Conservation (phyloP, 2,329 filamentous ascomycete species). For the Pleochaeta shiraiana region DNA sequence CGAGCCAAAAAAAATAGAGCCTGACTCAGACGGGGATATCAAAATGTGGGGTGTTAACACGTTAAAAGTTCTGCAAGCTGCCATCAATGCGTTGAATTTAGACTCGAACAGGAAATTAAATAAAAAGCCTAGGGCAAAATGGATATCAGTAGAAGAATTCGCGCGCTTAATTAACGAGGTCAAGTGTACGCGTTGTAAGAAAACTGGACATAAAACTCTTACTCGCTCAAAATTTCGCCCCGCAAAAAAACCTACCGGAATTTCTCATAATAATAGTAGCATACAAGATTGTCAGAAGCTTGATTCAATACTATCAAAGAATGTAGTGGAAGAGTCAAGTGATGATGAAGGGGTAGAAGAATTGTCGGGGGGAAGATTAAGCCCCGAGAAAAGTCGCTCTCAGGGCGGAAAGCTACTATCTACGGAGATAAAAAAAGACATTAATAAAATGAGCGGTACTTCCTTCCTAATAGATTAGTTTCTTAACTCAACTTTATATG, state of each 20-base stretch:
- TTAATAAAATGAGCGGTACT: not conserved
- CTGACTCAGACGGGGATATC: not conserved
- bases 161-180: not conserved
- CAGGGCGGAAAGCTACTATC: not conserved
- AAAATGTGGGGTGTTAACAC: not conserved
- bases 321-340: not conserved
- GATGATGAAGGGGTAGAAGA: not conserved
- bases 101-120: not conserved
- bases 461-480: not conserved
- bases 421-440: not conserved
- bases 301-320: not conserved
- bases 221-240: not conserved
- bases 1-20: not conserved
- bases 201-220: not conserved
- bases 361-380: constrained; percentile 3
- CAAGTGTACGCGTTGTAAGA: not conserved
- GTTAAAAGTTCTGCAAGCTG: no score
- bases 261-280: no score
- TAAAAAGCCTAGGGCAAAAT: no score
- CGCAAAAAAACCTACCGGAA: no score
- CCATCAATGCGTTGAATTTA: not conserved
- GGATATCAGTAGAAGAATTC: not conserved
- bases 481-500: not conserved
- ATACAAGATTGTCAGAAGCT: no score
- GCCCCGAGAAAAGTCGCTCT: not conserved